These are phyloP conservation scores for Larix kaempferi DNA, from an alignment of 75 land plant genomes.

Conservation along the genomic window DNA sequence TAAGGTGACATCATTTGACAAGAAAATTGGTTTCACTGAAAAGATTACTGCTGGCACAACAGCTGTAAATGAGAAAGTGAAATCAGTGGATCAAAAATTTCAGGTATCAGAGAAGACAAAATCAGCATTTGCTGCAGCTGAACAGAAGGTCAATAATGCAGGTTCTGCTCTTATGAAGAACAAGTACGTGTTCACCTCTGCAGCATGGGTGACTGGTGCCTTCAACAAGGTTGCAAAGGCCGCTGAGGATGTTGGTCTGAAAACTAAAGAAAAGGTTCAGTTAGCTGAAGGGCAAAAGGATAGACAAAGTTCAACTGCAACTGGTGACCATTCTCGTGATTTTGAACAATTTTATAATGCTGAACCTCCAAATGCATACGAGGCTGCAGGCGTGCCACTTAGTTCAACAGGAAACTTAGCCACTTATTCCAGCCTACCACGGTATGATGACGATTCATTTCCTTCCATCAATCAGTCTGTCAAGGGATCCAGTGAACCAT, in stretches of 20 bases:
- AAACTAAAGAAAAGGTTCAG: conserved; percentile 57
- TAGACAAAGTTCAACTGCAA: neutral
- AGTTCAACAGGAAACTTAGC: neutral
- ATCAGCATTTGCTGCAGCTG: conserved; percentile 64
- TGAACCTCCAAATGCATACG: conserved; percentile 24
- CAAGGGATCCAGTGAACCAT: conserved; percentile 7
- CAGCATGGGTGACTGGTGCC: conserved; percentile 65
- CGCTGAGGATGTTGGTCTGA: conserved; percentile 61
- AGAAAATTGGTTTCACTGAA: conserved; percentile 68
- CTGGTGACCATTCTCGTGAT: conserved; percentile 12
- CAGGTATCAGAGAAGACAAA: conserved; percentile 83
- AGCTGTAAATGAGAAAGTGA: conserved; percentile 57
- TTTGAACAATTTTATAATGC: conserved; percentile 13
- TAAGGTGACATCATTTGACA: conserved; percentile 52
- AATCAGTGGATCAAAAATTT: conserved; percentile 69
- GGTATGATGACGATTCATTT: conserved; percentile 1
- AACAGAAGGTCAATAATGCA: conserved; percentile 66
- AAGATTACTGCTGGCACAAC: conserved; percentile 57
- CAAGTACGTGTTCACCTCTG: conserved; percentile 49
- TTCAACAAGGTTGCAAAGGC: conserved; percentile 59
- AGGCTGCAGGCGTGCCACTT: conserved; percentile 6
- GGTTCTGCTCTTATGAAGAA: conserved; percentile 77
- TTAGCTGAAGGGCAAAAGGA: conserved; percentile 34
- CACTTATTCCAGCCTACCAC: conserved; percentile 1
- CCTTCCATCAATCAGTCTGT: neutral